A percentile compares a stretch with the other conserved stretches of the same genome.
Conservation (phyloP, 2,329 filamentous ascomycete species). For the Ophiostoma quercus region DNA sequence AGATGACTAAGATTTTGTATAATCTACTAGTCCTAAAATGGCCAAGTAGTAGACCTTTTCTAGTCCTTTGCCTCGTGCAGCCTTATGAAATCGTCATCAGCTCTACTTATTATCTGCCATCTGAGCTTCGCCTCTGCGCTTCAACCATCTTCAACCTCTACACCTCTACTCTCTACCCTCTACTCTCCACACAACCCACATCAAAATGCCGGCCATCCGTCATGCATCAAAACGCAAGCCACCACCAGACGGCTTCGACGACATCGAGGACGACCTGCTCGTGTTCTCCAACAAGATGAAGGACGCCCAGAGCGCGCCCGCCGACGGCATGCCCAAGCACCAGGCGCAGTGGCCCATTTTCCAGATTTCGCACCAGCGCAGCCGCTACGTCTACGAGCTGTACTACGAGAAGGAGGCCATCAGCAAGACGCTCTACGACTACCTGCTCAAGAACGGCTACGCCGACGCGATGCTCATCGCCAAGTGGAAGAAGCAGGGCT, state of each 20-base stretch:
- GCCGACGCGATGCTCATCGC: constrained; percentile 93
- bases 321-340: constrained; percentile 71
- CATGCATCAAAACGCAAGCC: constrained; percentile 73
- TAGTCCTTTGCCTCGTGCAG: background rate
- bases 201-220: constrained; percentile 68
- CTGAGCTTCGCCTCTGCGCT: too few species aligned
- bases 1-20: constrained; percentile 13
- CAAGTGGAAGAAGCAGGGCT: constrained; percentile 99
- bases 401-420: constrained; percentile 99
- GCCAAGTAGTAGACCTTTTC: background rate
- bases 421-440: constrained; percentile 86
- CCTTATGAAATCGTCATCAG: background rate
- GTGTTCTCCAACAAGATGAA: constrained; percentile 90
- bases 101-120: background rate
- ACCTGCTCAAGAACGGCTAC: constrained; percentile 93
- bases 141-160: background rate
- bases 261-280: constrained; percentile 80
- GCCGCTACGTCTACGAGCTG: constrained; percentile 89
- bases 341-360: constrained; percentile 97
- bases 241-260: constrained; percentile 78
- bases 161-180: background rate
- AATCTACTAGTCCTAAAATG: background rate
- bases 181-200: background rate
- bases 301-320: constrained; percentile 86
- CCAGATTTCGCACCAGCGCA: constrained; percentile 90